phyloP scores from a whole-genome alignment of 352 stramenopile species.

The Aphanomyces cochlioides region DNA sequence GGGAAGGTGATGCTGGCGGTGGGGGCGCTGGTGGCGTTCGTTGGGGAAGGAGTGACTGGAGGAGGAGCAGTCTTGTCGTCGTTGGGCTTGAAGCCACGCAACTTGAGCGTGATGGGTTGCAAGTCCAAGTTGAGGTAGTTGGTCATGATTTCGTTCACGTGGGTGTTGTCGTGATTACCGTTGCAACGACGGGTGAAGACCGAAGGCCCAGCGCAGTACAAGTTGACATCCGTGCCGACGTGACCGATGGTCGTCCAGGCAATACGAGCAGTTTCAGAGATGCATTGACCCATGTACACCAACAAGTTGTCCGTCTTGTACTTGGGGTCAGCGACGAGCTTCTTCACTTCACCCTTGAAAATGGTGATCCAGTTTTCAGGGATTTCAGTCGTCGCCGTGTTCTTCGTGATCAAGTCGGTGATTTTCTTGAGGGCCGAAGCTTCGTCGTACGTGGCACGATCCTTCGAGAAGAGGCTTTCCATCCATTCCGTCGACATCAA shows the following conservation, averaged over 20 bases:
- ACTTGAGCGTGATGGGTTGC: conserved; percentile 52
- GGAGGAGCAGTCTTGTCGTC: background rate
- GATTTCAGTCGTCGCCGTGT: conserved; percentile 53
- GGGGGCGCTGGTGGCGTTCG: background rate
- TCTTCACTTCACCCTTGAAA: conserved; percentile 42
- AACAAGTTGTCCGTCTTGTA: conserved; percentile 45
- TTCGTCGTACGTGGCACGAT: conserved; percentile 41
- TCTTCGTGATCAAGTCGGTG: conserved; percentile 45
- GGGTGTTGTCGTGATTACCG: conserved; percentile 64
- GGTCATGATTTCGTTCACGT: conserved; percentile 74
- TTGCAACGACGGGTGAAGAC: conserved; percentile 62
- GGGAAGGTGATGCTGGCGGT: no score
- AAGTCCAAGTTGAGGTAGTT: conserved; percentile 62
- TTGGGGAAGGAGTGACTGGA: background rate
- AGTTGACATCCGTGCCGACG: conserved; percentile 65
- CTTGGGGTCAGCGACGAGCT: conserved; percentile 43
- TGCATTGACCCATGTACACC: conserved; percentile 52
- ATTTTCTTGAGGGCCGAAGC: conserved; percentile 37
- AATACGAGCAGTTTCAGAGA: conserved; percentile 45
- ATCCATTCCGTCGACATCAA: conserved; percentile 63
- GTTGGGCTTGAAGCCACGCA: conserved; percentile 25
- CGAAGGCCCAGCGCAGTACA: conserved; percentile 62
- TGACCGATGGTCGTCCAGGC: conserved; percentile 62
- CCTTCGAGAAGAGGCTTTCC: conserved; percentile 38
- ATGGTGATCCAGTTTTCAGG: conserved; percentile 33